Percentiles rank a stretch among this genome's conserved stretches.
These are phyloP conservation scores for Phytophthora chlamydospora DNA, from an alignment of 352 stramenopile genomes.

Conservation along the genomic window DNA sequence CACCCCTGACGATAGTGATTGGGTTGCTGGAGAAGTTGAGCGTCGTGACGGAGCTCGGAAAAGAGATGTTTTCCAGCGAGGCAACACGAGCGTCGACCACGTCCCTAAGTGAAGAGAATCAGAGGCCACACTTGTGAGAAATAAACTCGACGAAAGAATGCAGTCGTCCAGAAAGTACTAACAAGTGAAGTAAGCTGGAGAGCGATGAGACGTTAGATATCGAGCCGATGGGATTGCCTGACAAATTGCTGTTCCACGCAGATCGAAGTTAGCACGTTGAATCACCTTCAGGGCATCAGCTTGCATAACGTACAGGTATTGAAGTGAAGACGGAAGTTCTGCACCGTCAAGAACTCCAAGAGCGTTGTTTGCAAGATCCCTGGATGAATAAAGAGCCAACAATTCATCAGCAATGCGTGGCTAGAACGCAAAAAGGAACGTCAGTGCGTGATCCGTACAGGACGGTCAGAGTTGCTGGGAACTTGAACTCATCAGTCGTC, in stretches of 20 bases:
- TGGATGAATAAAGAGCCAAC: slow-evolving; percentile 1
- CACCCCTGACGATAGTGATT: slow-evolving; percentile 38
- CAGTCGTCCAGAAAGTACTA: slow-evolving; percentile 2
- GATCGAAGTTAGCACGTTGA: background rate
- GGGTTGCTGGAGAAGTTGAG: slow-evolving; percentile 52
- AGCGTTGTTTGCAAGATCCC: slow-evolving; percentile 33
- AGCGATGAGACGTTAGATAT: slow-evolving; percentile 33
- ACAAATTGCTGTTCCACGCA: slow-evolving; percentile 39
- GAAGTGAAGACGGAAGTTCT: slow-evolving; percentile 19
- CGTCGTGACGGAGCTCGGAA: slow-evolving; percentile 36
- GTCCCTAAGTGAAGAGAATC: slow-evolving; percentile 14
- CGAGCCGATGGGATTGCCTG: slow-evolving; percentile 42
- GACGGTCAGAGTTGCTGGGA: slow-evolving; percentile 29
- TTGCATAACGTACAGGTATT: slow-evolving; percentile 29
- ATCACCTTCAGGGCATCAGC: background rate
- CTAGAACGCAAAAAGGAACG: background rate
- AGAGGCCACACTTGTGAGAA: background rate
- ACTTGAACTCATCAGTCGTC: slow-evolving; percentile 25
- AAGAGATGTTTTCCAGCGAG: slow-evolving; percentile 45
- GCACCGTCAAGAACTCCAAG: slow-evolving; percentile 20
- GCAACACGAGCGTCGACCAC: slow-evolving; percentile 33
- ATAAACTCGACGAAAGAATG: background rate
- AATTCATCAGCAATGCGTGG: background rate
- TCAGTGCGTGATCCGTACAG: slow-evolving; percentile 24
- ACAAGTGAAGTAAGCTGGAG: slow-evolving; percentile 41